Conservation (phyloP, 2,329 filamentous ascomycete genomes). For the Geosmithia flava region DNA sequence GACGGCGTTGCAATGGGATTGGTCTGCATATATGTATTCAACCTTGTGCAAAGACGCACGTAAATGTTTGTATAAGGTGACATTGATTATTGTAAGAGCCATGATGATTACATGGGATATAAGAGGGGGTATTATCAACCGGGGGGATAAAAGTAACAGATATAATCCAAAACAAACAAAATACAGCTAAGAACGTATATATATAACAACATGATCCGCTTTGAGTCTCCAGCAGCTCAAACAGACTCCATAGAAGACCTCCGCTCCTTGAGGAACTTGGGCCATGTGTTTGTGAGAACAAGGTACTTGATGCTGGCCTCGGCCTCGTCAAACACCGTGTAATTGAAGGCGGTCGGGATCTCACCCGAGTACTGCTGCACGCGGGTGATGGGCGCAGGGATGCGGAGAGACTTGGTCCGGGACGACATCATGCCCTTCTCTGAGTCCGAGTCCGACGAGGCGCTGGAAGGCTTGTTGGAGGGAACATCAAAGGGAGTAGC, state of each 20-base stretch:
- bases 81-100: neutral
- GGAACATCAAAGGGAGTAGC: too few relatives aligned
- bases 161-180: neutral
- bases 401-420: neutral
- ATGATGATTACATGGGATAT: neutral
- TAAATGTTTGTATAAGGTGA: neutral
- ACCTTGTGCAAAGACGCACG: too few relatives aligned
- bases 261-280: slow-evolving; percentile 38
- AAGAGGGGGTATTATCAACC: neutral
- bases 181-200: neutral
- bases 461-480: neutral
- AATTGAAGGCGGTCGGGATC: slow-evolving; percentile 38
- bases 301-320: slow-evolving; percentile 53
- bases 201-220: neutral
- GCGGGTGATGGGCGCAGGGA: neutral
- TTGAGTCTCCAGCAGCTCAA: neutral
- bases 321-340: slow-evolving; percentile 45
- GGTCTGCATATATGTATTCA: too few relatives aligned
- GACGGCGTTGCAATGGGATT: too few relatives aligned
- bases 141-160: neutral
- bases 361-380: slow-evolving; percentile 16
- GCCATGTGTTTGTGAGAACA: slow-evolving; percentile 59
- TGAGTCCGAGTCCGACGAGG: slow-evolving; percentile 5
- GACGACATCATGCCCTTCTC: slow-evolving; percentile 9
- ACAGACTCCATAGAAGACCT: slow-evolving; percentile 15